Evolutionary conservation across 805 yeast genomes (phyloP).

Genomic region (Ogataea wickerhamii): DNA sequence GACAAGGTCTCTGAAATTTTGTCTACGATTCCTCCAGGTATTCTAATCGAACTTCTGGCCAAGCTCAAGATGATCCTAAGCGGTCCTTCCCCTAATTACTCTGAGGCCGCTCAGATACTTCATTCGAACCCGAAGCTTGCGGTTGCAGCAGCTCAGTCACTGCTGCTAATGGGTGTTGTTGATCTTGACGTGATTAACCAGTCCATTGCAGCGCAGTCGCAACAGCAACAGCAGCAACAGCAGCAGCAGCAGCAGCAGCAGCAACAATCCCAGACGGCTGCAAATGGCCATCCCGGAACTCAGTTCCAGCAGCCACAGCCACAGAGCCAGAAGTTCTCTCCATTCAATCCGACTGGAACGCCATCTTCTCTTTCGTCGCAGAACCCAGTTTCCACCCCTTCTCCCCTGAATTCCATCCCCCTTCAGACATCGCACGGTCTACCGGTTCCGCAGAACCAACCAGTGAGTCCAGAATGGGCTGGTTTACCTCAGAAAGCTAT

Average conservation of each 20-base stretch:
- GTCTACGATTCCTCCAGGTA: conserved; percentile 65
- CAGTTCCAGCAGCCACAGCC: conserved; percentile 8
- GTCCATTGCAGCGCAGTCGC: conserved; percentile 35
- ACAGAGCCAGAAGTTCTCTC: conserved; percentile 13
- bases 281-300: background rate
- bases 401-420: conserved; percentile 16
- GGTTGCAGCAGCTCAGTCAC: conserved; percentile 67
- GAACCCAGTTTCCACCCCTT: conserved; percentile 13
- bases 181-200: conserved; percentile 65
- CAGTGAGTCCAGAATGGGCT: conserved; percentile 42
- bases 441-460: conserved; percentile 1
- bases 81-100: conserved; percentile 47
- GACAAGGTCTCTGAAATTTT: conserved; percentile 61
- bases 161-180: conserved; percentile 72
- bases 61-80: conserved; percentile 56
- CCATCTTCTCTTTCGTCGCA: conserved; percentile 19
- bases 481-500: conserved; percentile 46
- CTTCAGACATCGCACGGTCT: conserved; percentile 10
- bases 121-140: conserved; percentile 55
- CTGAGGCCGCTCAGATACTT: conserved; percentile 51
- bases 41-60: conserved; percentile 63
- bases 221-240: conserved; percentile 11
- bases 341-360: conserved; percentile 17
- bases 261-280: conserved; percentile 7
- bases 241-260: conserved; percentile 14